Conservation (phyloP, 148 eudicot genomes). For the Drosera capensis region DNA sequence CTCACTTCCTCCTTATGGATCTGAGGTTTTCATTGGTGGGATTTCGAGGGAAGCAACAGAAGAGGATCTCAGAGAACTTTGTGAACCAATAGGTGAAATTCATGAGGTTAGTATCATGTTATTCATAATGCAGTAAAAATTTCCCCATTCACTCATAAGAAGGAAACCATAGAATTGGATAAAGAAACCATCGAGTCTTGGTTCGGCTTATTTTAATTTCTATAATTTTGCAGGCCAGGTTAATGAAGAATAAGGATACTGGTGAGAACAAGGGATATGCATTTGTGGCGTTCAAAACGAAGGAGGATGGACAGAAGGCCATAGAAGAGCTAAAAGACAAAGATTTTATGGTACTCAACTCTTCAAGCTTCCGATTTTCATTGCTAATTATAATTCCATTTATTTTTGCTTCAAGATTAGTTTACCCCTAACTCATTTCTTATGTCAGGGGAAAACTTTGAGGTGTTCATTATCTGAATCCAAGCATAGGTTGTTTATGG, state of each 20-base stretch:
- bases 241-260: conserved; percentile 77
- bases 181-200: not conserved
- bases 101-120: conserved; percentile 39
- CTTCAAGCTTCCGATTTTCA: not conserved
- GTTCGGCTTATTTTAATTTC: not conserved
- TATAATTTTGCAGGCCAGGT: conserved; percentile 39
- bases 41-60: conserved; percentile 68
- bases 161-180: not conserved
- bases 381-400: not conserved
- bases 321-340: conserved; percentile 72
- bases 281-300: conserved; percentile 66
- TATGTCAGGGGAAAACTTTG: conserved; percentile 62
- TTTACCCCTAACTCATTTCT: not conserved
- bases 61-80: conserved; percentile 79
- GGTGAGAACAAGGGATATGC: conserved; percentile 93
- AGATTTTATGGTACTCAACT: conserved; percentile 57
- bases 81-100: conserved; percentile 74
- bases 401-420: not conserved
- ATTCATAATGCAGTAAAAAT: not conserved
- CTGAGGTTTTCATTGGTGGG: conserved; percentile 90
- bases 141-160: not conserved
- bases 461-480: conserved; percentile 84
- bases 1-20: conserved; percentile 79
- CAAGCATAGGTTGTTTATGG: conserved; percentile 79
- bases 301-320: conserved; percentile 70